A percentile compares a stretch with the other conserved stretches of the same genome.
Conservation (phyloP, 2,329 filamentous ascomycete genomes). For the Aspergillus transmontanensis region DNA sequence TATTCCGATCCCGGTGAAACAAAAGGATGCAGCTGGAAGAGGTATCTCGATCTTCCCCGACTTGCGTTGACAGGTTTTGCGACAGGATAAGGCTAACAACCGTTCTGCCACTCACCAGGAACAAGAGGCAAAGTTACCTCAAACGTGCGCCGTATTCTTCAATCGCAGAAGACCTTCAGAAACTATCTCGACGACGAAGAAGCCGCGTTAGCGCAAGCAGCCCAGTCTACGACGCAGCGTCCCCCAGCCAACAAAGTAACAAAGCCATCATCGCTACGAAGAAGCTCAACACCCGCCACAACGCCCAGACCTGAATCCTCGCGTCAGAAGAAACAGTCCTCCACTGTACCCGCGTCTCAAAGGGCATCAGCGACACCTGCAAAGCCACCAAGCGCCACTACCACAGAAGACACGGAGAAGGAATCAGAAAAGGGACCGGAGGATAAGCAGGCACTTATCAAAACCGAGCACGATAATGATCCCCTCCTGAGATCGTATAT, state of each 20-base stretch:
- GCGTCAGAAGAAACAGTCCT: constrained; percentile 24
- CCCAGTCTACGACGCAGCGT: constrained; percentile 18
- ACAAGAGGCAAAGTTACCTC: constrained; percentile 47
- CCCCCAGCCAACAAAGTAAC: constrained; percentile 21
- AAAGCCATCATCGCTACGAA: constrained; percentile 27
- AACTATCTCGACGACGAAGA: constrained; percentile 57
- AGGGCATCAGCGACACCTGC: constrained; percentile 14
- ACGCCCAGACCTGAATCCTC: constrained; percentile 10
- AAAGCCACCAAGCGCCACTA: background rate
- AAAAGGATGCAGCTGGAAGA: constrained; percentile 48
- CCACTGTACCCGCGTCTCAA: constrained; percentile 10
- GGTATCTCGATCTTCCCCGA: constrained; percentile 25
- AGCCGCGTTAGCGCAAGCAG: constrained; percentile 38
- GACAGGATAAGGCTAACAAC: background rate
- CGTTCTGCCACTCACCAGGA: constrained; percentile 17
- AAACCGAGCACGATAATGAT: constrained; percentile 43
- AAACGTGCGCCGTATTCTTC: constrained; percentile 51
- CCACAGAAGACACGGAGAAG: constrained; percentile 12
- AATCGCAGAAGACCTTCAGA: constrained; percentile 52
- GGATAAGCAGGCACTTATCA: constrained; percentile 30
- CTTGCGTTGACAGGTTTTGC: background rate
- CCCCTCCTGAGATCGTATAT: constrained; percentile 46
- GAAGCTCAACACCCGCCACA: constrained; percentile 32
- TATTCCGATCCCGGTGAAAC: constrained; percentile 68
- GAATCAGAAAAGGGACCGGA: constrained; percentile 18